A percentile compares a stretch with the other conserved stretches of the same genome.
Evolutionary conservation across 2,329 filamentous ascomycete species (phyloP).

Genomic region (Cercospora berteroae): DNA sequence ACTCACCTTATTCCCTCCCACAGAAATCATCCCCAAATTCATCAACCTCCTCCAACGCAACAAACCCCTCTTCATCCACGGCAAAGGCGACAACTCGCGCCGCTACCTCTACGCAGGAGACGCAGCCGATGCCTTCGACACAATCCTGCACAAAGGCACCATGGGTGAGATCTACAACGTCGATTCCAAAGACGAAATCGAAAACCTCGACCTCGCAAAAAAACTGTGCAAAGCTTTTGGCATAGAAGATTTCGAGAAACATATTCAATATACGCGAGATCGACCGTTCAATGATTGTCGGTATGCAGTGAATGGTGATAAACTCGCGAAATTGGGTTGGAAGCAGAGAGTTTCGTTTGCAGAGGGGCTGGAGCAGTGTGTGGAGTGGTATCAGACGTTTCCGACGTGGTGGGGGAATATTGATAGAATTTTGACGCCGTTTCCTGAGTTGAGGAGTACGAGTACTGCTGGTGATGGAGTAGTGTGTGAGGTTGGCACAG

Average conservation of each 20-base stretch:
- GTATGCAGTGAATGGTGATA: slow-evolving; percentile 69
- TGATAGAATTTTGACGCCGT: slow-evolving; percentile 65
- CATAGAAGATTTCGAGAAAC: slow-evolving; percentile 56
- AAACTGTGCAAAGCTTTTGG: slow-evolving; percentile 64
- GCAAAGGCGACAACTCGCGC: slow-evolving; percentile 70
- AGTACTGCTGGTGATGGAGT: slow-evolving; percentile 4
- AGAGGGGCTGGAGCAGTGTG: slow-evolving; percentile 62
- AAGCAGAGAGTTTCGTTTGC: slow-evolving; percentile 64
- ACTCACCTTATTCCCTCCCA: background rate
- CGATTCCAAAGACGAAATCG: slow-evolving; percentile 73
- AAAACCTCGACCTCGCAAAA: slow-evolving; percentile 67
- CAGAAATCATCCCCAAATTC: slow-evolving; percentile 84
- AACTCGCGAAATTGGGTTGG: slow-evolving; percentile 67
- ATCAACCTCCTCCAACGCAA: slow-evolving; percentile 66
- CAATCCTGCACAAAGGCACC: slow-evolving; percentile 73
- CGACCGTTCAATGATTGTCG: slow-evolving; percentile 75
- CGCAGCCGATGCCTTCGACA: slow-evolving; percentile 78
- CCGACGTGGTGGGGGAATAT: slow-evolving; percentile 73
- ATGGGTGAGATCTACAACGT: slow-evolving; percentile 81
- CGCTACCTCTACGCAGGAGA: slow-evolving; percentile 77
- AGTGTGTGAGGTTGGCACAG: background rate
- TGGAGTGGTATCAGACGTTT: slow-evolving; percentile 67
- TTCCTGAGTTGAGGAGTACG: slow-evolving; percentile 42
- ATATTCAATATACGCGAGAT: slow-evolving; percentile 73
- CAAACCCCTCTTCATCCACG: slow-evolving; percentile 69